Evolutionary conservation across 1,284 basidiomycete species (phyloP), one percentile per base, ranked within the genome.

Genomic region (Tylopilus sp.): DNA sequence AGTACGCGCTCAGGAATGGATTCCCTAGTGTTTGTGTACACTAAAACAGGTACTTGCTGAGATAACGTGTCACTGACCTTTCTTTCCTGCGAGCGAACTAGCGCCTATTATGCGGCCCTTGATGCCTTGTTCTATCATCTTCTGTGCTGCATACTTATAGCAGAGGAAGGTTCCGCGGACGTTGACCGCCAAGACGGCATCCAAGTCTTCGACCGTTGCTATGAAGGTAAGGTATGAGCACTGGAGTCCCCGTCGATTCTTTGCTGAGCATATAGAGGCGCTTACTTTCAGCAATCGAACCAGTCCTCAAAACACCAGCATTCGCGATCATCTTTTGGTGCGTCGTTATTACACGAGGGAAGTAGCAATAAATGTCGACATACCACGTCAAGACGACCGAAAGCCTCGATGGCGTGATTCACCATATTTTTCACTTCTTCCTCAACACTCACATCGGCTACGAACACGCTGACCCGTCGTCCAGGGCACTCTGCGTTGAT

Each of bases 81-180:
- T 72, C 64, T 81, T 79, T 6, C 80, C 79, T 1, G 71, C 71
- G 2, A 77, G 62, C n/a, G 80, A 81, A 41, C 79, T 78, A 15
- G 79, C 76, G 33, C 81, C 81, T 26, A 84, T 76, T 6, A 84
- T 78, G 41, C 80, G 68, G 7, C 83, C 83, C 15, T 82, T 80
- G 47, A 4, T 69, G 51, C 78, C 80, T 63, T 80, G 81, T 22
- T 72, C 72, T 58, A 83, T 73, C 80, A 82, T 81, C 64, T 77
- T 75, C 53, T 71, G 69, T 47, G 81, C 81, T 18, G 78, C 81
- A 36, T 79, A 74, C 66, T 81, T 81, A 57, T 82, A 82, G 65
- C 79, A 82, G 32, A 79, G 68, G 57, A 82, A 74, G 0, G 77
- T 74, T 36, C 81, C 81, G 47, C 73, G 72, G 47, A 76, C 71